Evolutionary conservation across 306 rosid genomes (phyloP).

Genomic region (Quercus bicolor): DNA sequence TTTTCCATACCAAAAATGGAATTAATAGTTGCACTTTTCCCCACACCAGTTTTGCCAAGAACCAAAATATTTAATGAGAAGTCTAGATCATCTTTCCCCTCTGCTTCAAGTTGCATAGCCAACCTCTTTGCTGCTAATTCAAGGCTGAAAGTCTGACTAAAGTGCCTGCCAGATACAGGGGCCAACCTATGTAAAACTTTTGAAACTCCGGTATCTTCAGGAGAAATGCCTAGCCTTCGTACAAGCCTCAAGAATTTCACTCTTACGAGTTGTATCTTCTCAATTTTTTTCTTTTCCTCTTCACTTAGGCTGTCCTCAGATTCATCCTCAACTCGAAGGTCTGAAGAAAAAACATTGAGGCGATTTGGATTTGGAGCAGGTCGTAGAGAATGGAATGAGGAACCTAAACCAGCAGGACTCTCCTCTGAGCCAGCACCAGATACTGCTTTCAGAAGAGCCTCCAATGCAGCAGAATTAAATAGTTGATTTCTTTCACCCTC

Average conservation of each 20-base stretch:
- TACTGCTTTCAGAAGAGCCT: slow-evolving; percentile 25
- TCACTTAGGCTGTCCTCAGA: slow-evolving; percentile 20
- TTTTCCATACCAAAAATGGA: slow-evolving; percentile 45
- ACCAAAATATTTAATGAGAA: slow-evolving; percentile 51
- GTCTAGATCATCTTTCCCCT: slow-evolving; percentile 38
- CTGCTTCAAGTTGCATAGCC: slow-evolving; percentile 48
- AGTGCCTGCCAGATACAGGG: slow-evolving; percentile 33
- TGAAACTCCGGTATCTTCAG: slow-evolving; percentile 40
- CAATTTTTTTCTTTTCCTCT: slow-evolving; percentile 35
- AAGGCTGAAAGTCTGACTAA: slow-evolving; percentile 30
- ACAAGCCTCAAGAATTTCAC: slow-evolving; percentile 47
- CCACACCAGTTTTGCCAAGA: slow-evolving; percentile 63
- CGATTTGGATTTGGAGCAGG: not conserved
- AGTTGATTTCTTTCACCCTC: slow-evolving; percentile 21
- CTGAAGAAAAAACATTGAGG: not conserved
- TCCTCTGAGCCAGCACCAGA: slow-evolving; percentile 18
- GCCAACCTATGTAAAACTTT: slow-evolving; percentile 41
- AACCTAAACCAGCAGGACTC: slow-evolving; percentile 20
- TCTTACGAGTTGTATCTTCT: slow-evolving; percentile 29
- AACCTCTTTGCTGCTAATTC: slow-evolving; percentile 40
- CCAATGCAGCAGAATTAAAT: slow-evolving; percentile 5
- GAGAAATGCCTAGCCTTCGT: slow-evolving; percentile 36
- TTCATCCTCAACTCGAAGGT: slow-evolving; percentile 16
- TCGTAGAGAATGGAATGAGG: slow-evolving; percentile 5
- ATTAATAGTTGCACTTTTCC: slow-evolving; percentile 64